Conservation (phyloP, 1,139 yeast genomes). For the Debaryomyces robertsiae region DNA sequence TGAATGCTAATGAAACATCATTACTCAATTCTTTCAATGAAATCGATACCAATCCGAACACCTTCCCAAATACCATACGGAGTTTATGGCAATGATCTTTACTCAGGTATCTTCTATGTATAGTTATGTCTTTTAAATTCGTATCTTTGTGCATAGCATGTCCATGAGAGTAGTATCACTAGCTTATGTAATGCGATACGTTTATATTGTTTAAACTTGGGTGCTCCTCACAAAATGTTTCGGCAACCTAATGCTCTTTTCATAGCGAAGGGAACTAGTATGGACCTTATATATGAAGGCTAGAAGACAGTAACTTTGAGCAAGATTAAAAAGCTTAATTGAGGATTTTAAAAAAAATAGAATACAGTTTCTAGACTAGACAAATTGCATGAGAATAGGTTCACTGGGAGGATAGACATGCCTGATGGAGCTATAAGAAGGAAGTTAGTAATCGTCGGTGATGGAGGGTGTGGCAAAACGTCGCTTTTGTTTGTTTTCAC, state of each 20-base stretch:
- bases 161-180: not conserved
- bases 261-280: not conserved
- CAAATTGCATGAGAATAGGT: slow-evolving; percentile 2
- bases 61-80: slow-evolving; percentile 16
- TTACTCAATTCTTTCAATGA: slow-evolving; percentile 17
- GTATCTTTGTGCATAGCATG: not conserved
- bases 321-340: no score
- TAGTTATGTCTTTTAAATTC: slow-evolving; percentile 3
- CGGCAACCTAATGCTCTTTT: no score
- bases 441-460: slow-evolving; percentile 90
- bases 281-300: not conserved
- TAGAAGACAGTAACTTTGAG: not conserved
- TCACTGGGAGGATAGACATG: slow-evolving; percentile 1
- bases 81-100: slow-evolving; percentile 21
- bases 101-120: slow-evolving; percentile 1
- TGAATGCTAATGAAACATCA: slow-evolving; percentile 8
- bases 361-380: not conserved
- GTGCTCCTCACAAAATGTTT: no score
- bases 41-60: slow-evolving; percentile 7
- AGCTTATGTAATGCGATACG: slow-evolving; percentile 1
- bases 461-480: slow-evolving; percentile 95
- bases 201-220: no score
- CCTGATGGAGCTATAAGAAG: slow-evolving; percentile 46
- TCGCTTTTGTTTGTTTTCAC: slow-evolving; percentile 90
- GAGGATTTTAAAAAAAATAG: no score